A percentile compares a stretch with the other conserved stretches of the same genome.
These are phyloP conservation scores for Sugiyamaella grinbergsii DNA, from an alignment of 1,139 yeast species.

Conservation along the genomic window DNA sequence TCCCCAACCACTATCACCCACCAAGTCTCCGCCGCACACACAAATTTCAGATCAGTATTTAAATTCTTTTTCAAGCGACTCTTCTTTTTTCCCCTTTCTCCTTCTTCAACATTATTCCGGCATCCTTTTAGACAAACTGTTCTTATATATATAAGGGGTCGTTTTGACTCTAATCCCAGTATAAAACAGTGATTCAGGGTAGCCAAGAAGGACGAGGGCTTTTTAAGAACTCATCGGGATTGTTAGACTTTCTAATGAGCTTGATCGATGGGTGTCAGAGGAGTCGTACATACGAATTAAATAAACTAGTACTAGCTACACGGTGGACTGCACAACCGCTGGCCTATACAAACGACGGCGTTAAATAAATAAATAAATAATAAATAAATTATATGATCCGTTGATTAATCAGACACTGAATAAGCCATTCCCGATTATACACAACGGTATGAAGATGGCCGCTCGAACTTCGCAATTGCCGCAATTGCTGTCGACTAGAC, in stretches of 20 bases:
- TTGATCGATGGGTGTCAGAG: conserved; percentile 62
- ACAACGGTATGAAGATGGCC: conserved; percentile 25
- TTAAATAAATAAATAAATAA: conserved; percentile 2
- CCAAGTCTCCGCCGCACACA: conserved; percentile 11
- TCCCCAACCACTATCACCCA: background rate
- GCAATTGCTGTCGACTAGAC: conserved; percentile 4
- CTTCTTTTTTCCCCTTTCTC: background rate
- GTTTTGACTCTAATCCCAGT: conserved; percentile 20
- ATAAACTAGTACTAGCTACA: background rate
- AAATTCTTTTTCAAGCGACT: background rate
- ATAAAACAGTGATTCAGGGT: conserved; percentile 45
- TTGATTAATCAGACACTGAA: conserved; percentile 41
- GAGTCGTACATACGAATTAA: conserved; percentile 46
- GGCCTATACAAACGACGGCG: no score
- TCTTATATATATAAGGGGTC: conserved; percentile 20
- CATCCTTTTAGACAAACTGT: conserved; percentile 31
- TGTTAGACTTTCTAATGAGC: conserved; percentile 34
- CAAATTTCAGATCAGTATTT: background rate
- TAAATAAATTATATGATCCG: conserved; percentile 30
- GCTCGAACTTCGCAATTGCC: conserved; percentile 17
- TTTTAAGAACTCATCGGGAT: conserved; percentile 62
- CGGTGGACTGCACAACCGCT: background rate
- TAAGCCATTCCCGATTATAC: conserved; percentile 40
- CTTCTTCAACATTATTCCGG: conserved; percentile 17
- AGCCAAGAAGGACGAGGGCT: conserved; percentile 47